A percentile compares a stretch with the other conserved stretches of the same genome.
phyloP scores from a whole-genome alignment of 306 rosid genomes.

The Glycine tomentella region DNA sequence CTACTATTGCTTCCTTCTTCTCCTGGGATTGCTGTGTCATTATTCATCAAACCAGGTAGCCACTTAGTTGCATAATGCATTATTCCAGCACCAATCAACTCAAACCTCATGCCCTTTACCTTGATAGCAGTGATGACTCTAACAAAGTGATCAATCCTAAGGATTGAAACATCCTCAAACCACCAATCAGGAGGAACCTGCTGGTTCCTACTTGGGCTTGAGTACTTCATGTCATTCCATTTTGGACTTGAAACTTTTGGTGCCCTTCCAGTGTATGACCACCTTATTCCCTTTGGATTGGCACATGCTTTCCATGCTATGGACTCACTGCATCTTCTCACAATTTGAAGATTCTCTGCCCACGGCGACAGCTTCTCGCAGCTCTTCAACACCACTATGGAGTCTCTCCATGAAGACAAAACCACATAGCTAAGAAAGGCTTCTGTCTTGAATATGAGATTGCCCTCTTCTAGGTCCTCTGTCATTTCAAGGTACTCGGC shows the following conservation, averaged over 20 bases:
- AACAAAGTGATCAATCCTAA: slow-evolving; percentile 96
- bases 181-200: slow-evolving; percentile 97
- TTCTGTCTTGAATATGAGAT: slow-evolving; percentile 94
- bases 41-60: slow-evolving; percentile 73
- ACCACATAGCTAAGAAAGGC: slow-evolving; percentile 98
- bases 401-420: slow-evolving; percentile 96
- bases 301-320: slow-evolving; percentile 99
- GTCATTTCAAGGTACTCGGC: slow-evolving; percentile 98
- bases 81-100: slow-evolving; percentile 81
- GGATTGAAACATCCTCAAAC: slow-evolving; percentile 94
- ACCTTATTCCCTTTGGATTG: slow-evolving; percentile 92
- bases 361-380: slow-evolving; percentile 97
- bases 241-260: slow-evolving; percentile 76
- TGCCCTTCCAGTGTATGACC: slow-evolving; percentile 91
- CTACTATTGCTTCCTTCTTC: slow-evolving; percentile 72
- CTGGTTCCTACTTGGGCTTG: slow-evolving; percentile 79
- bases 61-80: slow-evolving; percentile 86
- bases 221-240: slow-evolving; percentile 82
- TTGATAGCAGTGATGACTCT: slow-evolving; percentile 93
- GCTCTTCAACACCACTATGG: slow-evolving; percentile 88
- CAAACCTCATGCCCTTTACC: slow-evolving; percentile 94
- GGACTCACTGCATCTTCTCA: slow-evolving; percentile 93
- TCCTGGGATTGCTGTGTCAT: slow-evolving; percentile 48
- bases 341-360: slow-evolving; percentile 96
- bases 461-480: slow-evolving; percentile 96